These are phyloP conservation scores for Arabidopsis arenosa DNA, from an alignment of 345 rosid genomes.

Conservation along the genomic window DNA sequence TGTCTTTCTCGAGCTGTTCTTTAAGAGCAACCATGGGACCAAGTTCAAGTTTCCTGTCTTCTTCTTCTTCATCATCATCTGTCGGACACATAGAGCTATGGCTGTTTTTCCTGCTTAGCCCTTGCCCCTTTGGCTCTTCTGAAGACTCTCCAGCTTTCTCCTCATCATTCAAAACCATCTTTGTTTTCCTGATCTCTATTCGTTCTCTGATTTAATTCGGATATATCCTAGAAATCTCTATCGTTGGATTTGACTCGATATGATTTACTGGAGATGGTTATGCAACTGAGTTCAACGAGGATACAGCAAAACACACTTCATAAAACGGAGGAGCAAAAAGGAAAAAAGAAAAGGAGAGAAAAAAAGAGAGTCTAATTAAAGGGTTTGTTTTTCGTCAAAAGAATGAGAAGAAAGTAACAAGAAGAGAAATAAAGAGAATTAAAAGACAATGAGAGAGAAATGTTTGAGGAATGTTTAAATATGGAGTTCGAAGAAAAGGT, in stretches of 20 bases:
- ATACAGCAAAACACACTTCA: constrained; percentile 11
- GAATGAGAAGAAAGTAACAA: constrained; percentile 30
- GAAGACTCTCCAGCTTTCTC: constrained; percentile 33
- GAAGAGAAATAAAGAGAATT: constrained; percentile 4
- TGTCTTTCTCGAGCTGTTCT: constrained; percentile 51
- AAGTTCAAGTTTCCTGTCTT: constrained; percentile 39
- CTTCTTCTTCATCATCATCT: constrained; percentile 48
- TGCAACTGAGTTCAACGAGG: constrained; percentile 27
- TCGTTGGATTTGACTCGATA: constrained; percentile 13
- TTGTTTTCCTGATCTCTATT: constrained; percentile 25
- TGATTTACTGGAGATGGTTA: constrained; percentile 17
- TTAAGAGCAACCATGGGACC: constrained; percentile 53
- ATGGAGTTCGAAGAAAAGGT: constrained; percentile 26
- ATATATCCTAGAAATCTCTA: neutral
- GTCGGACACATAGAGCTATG: constrained; percentile 42
- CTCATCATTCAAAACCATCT: constrained; percentile 42
- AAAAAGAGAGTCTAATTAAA: constrained; percentile 1
- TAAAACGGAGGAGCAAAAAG: neutral
- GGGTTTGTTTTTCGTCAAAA: neutral
- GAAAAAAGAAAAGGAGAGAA: neutral
- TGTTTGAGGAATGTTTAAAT: constrained; percentile 33
- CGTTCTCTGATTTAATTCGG: constrained; percentile 6
- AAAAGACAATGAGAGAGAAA: constrained; percentile 18
- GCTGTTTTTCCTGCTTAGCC: constrained; percentile 45
- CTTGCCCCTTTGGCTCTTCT: constrained; percentile 30